Base-by-base conservation (phyloP, 441 rosid genomes). In the Syzygium syzygioides region DNA sequence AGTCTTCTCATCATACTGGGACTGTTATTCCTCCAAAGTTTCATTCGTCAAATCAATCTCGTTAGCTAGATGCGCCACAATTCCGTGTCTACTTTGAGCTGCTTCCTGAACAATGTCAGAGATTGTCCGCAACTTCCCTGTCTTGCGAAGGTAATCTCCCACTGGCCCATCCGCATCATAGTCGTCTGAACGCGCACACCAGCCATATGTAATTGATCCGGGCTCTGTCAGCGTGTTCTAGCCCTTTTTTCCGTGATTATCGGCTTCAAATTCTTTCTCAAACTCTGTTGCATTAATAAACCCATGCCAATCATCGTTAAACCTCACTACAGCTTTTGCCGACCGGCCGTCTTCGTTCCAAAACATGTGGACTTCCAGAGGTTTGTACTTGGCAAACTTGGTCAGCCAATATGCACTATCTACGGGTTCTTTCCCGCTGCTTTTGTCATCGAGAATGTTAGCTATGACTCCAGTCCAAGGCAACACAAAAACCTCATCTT, bases 401-500 rank as follows among this genome's bases (percentile, higher is more conserved):
- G 92, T 86, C 92, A 95, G 79, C 98, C 95, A 97, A 88, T 93
- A 94, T 5, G 41, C 93, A 34, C 89, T 76, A 41, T 93, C 94
- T 88, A 66, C 92, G 83, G 91, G 28, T 6, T 57, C 52, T 4
- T 80, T 60, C 32, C 64, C 89, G 86, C 90, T 90, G 53, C 88
- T 90, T 53, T 91, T 86, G 37, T 90, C 91, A 62, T 86, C 85
- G 34, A 90, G 86, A 18, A 93, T 91, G 57, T 93, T 92, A 26
- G 91, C 92, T 18, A 97, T 59, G 25, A 97, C 92, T 52, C 95
- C 99, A 96, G 95, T 95, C 98, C 97, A 96, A 56, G 99, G 99
- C 94, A 94, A 95, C 18, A 97, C 98, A 91, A 93, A 94, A 20
- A 90, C 76, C 14, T 95, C 96, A 53, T 26, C 88, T 37, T 90